phyloP scores from a whole-genome alignment of 768 basidiomycete genomes.

The Suillus clintonianus region DNA sequence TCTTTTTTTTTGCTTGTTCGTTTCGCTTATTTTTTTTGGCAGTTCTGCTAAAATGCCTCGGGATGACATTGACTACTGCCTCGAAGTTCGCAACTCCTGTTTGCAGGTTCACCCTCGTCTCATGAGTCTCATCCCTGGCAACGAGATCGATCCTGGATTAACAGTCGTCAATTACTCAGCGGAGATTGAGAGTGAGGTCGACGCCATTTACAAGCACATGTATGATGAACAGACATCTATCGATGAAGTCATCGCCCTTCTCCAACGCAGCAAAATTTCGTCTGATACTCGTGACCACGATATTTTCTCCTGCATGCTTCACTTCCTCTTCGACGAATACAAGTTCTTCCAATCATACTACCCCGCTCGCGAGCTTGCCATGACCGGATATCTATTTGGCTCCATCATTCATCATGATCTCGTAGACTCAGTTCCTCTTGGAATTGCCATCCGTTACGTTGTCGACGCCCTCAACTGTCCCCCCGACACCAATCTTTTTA shows the following conservation, averaged over 20 bases:
- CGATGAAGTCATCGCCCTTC: constrained; percentile 88
- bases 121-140: constrained; percentile 87
- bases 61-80: constrained; percentile 81
- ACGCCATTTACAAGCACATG: constrained; percentile 96
- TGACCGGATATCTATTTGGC: constrained; percentile 96
- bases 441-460: constrained; percentile 96
- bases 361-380: constrained; percentile 88
- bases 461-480: constrained; percentile 91
- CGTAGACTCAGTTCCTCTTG: constrained; percentile 91
- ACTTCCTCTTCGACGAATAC: constrained; percentile 99
- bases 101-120: constrained; percentile 94
- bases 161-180: constrained; percentile 83
- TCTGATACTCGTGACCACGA: constrained; percentile 86
- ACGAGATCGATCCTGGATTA: constrained; percentile 90
- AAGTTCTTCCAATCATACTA: constrained; percentile 98
- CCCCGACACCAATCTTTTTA: constrained; percentile 91
- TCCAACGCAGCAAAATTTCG: constrained; percentile 85
- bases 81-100: constrained; percentile 90
- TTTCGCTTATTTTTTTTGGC: constrained; percentile 2
- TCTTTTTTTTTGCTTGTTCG: background rate
- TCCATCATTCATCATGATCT: constrained; percentile 93
- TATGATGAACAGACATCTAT: constrained; percentile 94
- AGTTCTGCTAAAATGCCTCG: constrained; percentile 76
- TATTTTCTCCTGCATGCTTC: constrained; percentile 99
- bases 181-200: constrained; percentile 92